phyloP scores from a whole-genome alignment of 1,284 basidiomycete genomes.

The Irpex sp. region DNA sequence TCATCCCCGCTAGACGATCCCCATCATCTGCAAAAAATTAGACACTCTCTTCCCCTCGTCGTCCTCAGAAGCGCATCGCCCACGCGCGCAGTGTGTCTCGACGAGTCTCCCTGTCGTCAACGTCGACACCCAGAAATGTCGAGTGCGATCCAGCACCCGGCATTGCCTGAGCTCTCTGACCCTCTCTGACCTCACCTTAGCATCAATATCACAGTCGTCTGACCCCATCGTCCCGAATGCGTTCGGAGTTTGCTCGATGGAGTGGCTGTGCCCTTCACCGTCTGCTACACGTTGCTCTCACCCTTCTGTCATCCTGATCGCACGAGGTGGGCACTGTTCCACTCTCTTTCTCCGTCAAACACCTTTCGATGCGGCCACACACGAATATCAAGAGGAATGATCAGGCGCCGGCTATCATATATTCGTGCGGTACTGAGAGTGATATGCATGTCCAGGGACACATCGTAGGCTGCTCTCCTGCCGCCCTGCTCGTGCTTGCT shows the following conservation, averaged over 20 bases:
- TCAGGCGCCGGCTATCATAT: not conserved
- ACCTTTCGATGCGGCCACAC: not conserved
- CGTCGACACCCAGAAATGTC: not conserved
- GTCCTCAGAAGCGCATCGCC: not conserved
- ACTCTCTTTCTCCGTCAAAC: not conserved
- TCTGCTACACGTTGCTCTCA: not conserved
- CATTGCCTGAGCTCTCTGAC: not conserved
- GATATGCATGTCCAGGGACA: too few relatives aligned
- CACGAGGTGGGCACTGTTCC: not conserved
- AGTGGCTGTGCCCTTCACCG: not conserved
- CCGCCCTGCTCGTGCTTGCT: not conserved
- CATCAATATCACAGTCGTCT: not conserved
- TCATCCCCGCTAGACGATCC: not conserved
- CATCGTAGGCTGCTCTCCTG: not conserved
- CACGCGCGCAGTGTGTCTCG: not conserved
- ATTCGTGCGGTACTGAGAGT: not conserved
- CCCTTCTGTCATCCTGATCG: not conserved
- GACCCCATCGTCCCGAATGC: not conserved
- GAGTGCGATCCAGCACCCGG: not conserved
- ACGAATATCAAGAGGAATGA: not conserved
- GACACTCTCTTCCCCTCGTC: not conserved
- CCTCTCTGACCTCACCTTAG: not conserved
- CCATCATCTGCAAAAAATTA: not conserved
- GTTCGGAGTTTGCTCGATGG: not conserved
- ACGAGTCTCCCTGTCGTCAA: not conserved